Percentiles rank a stretch among this genome's conserved stretches.
Evolutionary conservation across 495 filamentous ascomycete genomes (phyloP).

Genomic region (Podospora pseudopauciseta): DNA sequence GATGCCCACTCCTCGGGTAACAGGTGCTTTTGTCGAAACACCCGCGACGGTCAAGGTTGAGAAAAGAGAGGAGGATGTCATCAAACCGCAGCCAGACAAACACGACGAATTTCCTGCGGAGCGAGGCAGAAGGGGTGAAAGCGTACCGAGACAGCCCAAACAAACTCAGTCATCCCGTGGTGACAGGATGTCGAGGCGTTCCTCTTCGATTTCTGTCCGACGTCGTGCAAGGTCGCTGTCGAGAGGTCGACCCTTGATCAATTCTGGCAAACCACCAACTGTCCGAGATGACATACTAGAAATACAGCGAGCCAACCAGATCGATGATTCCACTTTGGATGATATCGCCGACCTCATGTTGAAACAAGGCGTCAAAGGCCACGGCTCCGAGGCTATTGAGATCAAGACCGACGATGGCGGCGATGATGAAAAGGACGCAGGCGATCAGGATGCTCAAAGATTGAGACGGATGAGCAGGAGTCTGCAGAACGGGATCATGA

Average conservation of each 20-base stretch:
- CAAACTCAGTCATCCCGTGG: conserved; percentile 20
- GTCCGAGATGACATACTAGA: conserved; percentile 50
- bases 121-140: conserved; percentile 8
- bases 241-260: conserved; percentile 40
- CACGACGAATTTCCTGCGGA: background rate
- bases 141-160: conserved; percentile 13
- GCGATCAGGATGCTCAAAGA: conserved; percentile 23
- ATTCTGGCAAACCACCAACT: conserved; percentile 46
- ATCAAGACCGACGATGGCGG: conserved; percentile 27
- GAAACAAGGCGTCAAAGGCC: conserved; percentile 15
- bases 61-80: conserved; percentile 1
- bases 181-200: conserved; percentile 21
- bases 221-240: conserved; percentile 35
- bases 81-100: background rate
- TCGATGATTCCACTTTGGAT: conserved; percentile 55
- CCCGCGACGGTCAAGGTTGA: conserved; percentile 43
- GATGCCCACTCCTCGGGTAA: conserved; percentile 49
- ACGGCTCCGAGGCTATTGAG: background rate
- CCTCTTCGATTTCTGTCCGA: conserved; percentile 28
- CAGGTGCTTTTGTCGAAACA: conserved; percentile 52
- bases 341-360: conserved; percentile 44
- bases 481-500: conserved; percentile 54
- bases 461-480: conserved; percentile 52
- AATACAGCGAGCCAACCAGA: conserved; percentile 44
- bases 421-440: conserved; percentile 51